Evolutionary conservation across 1,284 basidiomycete species (phyloP), one percentile per base, ranked within the genome.

Genomic region (Sporisorium iseilematis-ciliati): DNA sequence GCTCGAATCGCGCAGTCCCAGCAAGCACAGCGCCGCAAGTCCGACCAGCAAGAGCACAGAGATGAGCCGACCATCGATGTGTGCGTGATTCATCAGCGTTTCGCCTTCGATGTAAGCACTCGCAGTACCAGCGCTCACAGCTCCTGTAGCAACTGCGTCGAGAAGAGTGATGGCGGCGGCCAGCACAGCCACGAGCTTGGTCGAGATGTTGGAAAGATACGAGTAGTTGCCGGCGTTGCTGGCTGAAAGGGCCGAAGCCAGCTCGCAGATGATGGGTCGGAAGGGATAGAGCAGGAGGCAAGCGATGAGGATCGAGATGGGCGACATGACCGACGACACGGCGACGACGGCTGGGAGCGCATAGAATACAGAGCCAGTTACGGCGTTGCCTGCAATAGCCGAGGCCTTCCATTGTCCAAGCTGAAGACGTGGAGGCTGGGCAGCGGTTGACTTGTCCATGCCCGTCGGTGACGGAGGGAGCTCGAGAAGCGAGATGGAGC

Each of bases 301-400:
- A 8, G 79, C 77, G 25, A 81, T 52, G 43, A 79, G 57, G 54
- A 81, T 68, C 21, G 71, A 77, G 46, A 81, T 75, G 41, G 79
- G 79, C 2, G 77, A 75, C 16, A 72, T 25, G 5, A 72, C 71
- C 21, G 73, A 78, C 14, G 76, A 68, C 3, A 77, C 77, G 7
- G 65, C 77, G 5, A 77, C 60, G 6, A 80, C 77, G 1, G 79
- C 74, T 8, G 79, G 79, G 7, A 80, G 67, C n/a, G 77, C 66
- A 48, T 80, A 80, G 54, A 80, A 80, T 45, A 78, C 68, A 14
- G 66, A 71, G 38, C 79, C 79, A 0, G 79, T 80, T 35, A 80
- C 71, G 23, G 79, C 79, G 38, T 80, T 80, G 23, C 79, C 79
- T 18, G 77, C 77, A 23, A 80, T 73, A 2, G 77, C 74, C 10